A percentile compares a stretch with the other conserved stretches of the same genome.
phyloP scores from a whole-genome alignment of 176 grass and related monocot species.

The Musa itinerans region DNA sequence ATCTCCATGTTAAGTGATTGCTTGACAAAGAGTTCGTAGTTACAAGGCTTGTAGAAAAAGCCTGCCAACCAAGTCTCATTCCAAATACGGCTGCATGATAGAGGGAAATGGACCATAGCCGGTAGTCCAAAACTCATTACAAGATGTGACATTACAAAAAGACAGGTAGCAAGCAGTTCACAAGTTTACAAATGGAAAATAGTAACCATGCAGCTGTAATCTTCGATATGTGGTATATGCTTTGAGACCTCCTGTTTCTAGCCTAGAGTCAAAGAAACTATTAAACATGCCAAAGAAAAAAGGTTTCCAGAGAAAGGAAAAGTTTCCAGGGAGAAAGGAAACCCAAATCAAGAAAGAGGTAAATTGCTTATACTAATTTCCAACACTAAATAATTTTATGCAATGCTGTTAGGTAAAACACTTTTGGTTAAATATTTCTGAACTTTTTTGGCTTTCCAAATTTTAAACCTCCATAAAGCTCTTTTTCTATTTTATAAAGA shows the following conservation, averaged over 20 bases:
- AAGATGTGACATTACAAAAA: not conserved
- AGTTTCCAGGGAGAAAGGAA: slow-evolving; percentile 1
- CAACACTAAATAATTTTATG: not conserved
- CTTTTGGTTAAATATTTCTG: not conserved
- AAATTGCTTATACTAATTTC: not conserved
- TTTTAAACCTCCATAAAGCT: too few relatives aligned
- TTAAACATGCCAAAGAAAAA: not conserved
- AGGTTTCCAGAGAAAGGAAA: not conserved
- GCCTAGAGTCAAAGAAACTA: not conserved
- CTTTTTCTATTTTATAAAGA: too few relatives aligned
- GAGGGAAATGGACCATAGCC: not conserved
- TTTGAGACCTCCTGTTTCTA: not conserved
- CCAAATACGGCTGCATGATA: slow-evolving; percentile 56
- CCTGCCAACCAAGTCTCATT: slow-evolving; percentile 83
- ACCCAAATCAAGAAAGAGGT: not conserved
- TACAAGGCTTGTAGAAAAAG: slow-evolving; percentile 98
- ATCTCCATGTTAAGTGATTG: slow-evolving; percentile 99
- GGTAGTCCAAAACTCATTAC: too few relatives aligned
- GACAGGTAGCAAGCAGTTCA: not conserved
- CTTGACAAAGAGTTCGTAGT: slow-evolving; percentile 97
- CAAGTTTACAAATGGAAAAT: not conserved
- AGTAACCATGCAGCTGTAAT: not conserved
- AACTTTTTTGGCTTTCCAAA: too few relatives aligned
- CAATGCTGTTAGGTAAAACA: too few relatives aligned
- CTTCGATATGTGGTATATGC: not conserved